Conservation (phyloP, 805 yeast genomes). For the Kuraishia borneana region DNA sequence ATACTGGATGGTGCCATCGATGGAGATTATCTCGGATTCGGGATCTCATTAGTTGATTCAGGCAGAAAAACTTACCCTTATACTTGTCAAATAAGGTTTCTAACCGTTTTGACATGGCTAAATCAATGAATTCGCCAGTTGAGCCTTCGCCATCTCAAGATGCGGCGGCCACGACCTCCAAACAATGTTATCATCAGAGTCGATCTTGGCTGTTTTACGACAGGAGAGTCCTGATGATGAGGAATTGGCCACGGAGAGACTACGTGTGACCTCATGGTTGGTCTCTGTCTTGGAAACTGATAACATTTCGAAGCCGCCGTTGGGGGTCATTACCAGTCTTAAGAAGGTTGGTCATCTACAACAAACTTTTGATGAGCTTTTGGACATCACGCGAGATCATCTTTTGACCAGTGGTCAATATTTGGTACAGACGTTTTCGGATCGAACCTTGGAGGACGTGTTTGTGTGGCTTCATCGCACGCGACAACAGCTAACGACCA, state of each 20-base stretch:
- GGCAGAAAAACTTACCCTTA: slow-evolving; percentile 6
- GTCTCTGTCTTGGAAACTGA: background rate
- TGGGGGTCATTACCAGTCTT: background rate
- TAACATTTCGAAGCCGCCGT: background rate
- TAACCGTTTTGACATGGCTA: slow-evolving; percentile 7
- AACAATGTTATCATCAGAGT: too few species aligned
- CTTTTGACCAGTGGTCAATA: too few species aligned
- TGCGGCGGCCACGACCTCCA: too few species aligned
- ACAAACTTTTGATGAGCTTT: too few species aligned
- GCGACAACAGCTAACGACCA: background rate
- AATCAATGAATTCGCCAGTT: too few species aligned
- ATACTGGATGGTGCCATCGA: slow-evolving; percentile 69
- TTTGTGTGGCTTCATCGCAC: background rate
- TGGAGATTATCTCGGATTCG: slow-evolving; percentile 36
- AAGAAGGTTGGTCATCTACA: too few species aligned
- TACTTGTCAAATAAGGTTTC: slow-evolving; percentile 21
- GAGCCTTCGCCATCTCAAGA: too few species aligned
- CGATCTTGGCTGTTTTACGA: too few species aligned
- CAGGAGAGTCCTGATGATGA: too few species aligned
- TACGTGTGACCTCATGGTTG: background rate
- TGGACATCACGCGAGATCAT: too few species aligned
- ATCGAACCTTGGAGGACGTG: slow-evolving; percentile 2
- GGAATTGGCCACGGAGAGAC: background rate
- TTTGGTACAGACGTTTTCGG: too few species aligned
- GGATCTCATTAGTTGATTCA: slow-evolving; percentile 3